Base-by-base conservation (phyloP, 108 stramenopile genomes). In the Ochromonas danica region DNA sequence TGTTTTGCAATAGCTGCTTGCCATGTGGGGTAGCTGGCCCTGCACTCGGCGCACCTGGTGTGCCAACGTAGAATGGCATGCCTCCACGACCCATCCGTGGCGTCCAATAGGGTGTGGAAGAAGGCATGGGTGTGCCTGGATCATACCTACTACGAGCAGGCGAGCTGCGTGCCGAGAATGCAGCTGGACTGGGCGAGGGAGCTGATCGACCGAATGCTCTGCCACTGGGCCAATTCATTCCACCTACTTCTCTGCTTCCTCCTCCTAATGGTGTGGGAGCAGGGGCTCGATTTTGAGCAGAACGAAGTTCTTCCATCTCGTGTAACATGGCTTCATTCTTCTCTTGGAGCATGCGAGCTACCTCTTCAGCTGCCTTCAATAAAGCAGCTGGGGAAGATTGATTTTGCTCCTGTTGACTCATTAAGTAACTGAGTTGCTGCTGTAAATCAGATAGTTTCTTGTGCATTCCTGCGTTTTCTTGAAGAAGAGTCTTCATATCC, bases 1-100 rank as follows among this genome's bases (percentile, higher is more conserved):
- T 79, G 36, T 74, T 35, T 27, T 43, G 57, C 36, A 82, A 81
- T 10, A 84, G 42, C 38, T 72, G 65, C 43, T 84, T 85, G 22
- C 83, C 87, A 3, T 22, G 3, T 1, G 72, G 72, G 22, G 72
- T 75, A 14, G 3, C 10, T 10, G 72, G 72, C 35, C 35, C 33
- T 35, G 6, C 3, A 67, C 27, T 67, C 35, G 31, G 31, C 27
- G 30, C 35, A 6, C 10, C 10, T 3, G 17, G 17, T 14, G 6
- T 51, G 6, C 14, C 22, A 51, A 14, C 22, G 22, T 22, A 14
- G 22, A 51, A 51, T 22, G 45, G 45, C 45, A 51, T 51, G 6
- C 45, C 45, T 14, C 45, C 45, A 14, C 22, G 45, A 51, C 6
- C 45, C 63, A 67, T 67, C 33, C 17, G 63, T 36, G 63, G 63